Evolutionary conservation across 2,329 filamentous ascomycete species (phyloP).

Genomic region (Aspergillus pseudoglaucus): DNA sequence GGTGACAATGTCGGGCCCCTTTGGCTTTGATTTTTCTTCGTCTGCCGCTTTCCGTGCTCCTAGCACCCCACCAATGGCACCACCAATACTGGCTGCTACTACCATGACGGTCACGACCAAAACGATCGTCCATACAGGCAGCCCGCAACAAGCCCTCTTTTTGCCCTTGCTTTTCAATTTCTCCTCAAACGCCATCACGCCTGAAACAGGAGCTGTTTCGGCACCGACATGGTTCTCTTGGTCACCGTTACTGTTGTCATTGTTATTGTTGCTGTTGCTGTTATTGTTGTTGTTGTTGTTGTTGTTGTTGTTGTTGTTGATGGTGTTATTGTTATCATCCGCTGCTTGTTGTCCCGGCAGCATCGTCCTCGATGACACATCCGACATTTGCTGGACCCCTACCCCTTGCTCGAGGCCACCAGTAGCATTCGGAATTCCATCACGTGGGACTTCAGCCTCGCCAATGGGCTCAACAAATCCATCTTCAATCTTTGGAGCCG

Average conservation of each 20-base stretch:
- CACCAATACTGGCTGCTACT: conserved; percentile 46
- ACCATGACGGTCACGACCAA: conserved; percentile 42
- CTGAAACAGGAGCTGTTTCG: conserved; percentile 22
- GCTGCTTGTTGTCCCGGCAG: not conserved
- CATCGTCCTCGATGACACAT: conserved; percentile 26
- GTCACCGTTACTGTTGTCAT: conserved; percentile 1
- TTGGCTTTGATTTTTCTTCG: conserved; percentile 17
- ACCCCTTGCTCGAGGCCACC: conserved; percentile 3
- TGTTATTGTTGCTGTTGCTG: not conserved
- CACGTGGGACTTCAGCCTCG: conserved; percentile 39
- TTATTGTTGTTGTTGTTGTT: not conserved
- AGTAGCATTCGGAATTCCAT: conserved; percentile 44
- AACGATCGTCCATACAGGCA: conserved; percentile 48
- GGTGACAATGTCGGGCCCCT: conserved; percentile 33
- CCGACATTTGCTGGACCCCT: conserved; percentile 18
- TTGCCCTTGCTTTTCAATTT: conserved; percentile 40
- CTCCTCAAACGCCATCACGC: conserved; percentile 37
- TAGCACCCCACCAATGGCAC: conserved; percentile 49
- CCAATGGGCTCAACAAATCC: conserved; percentile 14
- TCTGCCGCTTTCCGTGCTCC: conserved; percentile 37
- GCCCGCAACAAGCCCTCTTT: conserved; percentile 42
- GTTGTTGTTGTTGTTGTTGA: not conserved
- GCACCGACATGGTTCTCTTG: conserved; percentile 13
- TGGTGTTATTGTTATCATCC: not conserved
- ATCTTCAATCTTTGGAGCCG: conserved; percentile 51